Conservation (phyloP, 2,329 filamentous ascomycete genomes). For the Hirsutella minnesotensis region DNA sequence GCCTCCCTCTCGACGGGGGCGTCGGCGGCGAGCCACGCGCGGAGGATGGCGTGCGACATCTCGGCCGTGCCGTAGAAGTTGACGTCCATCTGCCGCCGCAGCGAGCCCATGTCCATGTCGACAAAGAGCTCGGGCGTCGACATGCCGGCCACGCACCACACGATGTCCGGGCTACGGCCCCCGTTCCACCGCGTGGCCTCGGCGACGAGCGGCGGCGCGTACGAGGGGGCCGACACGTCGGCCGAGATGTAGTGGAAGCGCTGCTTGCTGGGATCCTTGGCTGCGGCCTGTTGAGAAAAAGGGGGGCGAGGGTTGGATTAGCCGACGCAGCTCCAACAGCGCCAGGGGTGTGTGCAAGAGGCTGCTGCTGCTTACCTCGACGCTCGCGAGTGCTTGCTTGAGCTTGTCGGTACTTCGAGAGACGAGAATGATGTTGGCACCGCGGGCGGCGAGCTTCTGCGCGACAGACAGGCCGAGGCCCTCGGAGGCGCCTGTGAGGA, state of each 20-base stretch:
- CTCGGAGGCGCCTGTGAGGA: conserved; percentile 86
- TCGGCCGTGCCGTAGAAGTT: conserved; percentile 85
- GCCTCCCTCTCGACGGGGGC: conserved; percentile 33
- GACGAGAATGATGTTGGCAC: conserved; percentile 78
- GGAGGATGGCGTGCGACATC: conserved; percentile 69
- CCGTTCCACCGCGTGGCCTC: conserved; percentile 73
- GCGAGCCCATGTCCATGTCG: conserved; percentile 54
- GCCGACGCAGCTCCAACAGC: too few relatives aligned
- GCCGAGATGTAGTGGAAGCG: conserved; percentile 75
- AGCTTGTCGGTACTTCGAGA: conserved; percentile 69
- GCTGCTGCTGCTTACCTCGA: conserved; percentile 52
- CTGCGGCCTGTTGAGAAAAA: conserved; percentile 40
- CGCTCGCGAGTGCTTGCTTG: conserved; percentile 51
- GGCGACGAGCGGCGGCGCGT: conserved; percentile 56
- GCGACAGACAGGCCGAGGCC: conserved; percentile 77
- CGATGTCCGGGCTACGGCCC: conserved; percentile 61
- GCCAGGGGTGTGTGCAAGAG: too few relatives aligned
- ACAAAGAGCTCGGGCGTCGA: conserved; percentile 66
- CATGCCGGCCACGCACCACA: conserved; percentile 81
- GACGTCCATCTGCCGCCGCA: conserved; percentile 76
- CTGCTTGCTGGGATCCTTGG: conserved; percentile 54
- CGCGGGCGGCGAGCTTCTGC: conserved; percentile 64
- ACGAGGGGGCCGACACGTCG: conserved; percentile 61
- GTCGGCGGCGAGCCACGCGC: conserved; percentile 54
- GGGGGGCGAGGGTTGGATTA: not conserved